phyloP scores from a whole-genome alignment of 208 protist species.

The Acanthamoeba sp. region DNA sequence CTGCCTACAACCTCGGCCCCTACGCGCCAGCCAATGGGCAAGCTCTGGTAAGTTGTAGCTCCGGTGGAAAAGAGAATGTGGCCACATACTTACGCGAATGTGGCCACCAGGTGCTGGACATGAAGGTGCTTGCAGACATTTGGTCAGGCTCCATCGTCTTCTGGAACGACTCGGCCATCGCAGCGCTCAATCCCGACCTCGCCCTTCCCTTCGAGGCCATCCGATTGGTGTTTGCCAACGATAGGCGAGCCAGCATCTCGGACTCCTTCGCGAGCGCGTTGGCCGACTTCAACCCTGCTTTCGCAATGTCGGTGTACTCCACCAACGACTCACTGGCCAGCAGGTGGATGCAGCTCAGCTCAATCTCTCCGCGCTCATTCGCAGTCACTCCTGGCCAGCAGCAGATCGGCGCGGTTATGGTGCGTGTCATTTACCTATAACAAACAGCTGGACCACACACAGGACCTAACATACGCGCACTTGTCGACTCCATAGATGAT shows the following conservation, averaged over 20 bases:
- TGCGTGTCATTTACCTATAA: neutral
- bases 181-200: neutral
- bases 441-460: neutral
- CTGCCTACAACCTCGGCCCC: neutral
- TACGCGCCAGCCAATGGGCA: neutral
- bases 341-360: neutral
- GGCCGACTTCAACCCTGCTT: neutral
- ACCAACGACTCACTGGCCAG: neutral
- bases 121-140: neutral
- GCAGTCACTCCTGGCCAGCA: neutral
- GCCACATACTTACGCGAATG: neutral
- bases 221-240: slow-evolving; percentile 2
- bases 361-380: neutral
- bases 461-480: too few species aligned
- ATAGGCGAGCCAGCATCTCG: neutral
- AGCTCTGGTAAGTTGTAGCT: neutral
- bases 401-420: neutral
- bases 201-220: neutral
- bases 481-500: neutral
- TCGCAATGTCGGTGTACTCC: neutral
- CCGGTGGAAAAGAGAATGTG: neutral
- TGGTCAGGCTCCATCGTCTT: neutral
- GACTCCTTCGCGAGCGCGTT: neutral
- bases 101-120: neutral
- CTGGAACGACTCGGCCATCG: slow-evolving; percentile 40